Conservation (phyloP, 2,329 filamentous ascomycete genomes). For the Beauveria australis region DNA sequence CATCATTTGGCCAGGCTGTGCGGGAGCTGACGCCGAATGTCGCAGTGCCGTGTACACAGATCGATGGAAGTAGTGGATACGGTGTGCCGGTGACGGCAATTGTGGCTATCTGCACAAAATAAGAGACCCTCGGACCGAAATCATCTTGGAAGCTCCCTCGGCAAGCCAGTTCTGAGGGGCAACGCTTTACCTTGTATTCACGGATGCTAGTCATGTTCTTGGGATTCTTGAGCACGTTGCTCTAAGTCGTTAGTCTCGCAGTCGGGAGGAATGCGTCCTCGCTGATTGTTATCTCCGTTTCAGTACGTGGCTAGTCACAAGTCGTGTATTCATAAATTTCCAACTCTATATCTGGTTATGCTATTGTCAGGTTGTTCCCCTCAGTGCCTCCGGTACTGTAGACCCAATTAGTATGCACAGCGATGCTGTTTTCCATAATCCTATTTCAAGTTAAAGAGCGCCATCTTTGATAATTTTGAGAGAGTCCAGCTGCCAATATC, state of each 20-base stretch:
- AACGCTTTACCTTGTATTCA: too few species aligned
- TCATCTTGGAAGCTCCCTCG: too few species aligned
- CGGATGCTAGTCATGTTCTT: too few species aligned
- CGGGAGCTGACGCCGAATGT: not conserved
- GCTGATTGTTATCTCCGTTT: too few species aligned
- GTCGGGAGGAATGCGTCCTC: too few species aligned
- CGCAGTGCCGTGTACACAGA: not conserved
- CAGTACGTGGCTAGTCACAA: not conserved
- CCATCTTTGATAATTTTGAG: conserved; percentile 9
- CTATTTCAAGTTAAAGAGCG: not conserved
- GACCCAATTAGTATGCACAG: not conserved
- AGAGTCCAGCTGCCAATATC: conserved; percentile 12
- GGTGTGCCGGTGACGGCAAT: not conserved
- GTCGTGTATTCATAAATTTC: not conserved
- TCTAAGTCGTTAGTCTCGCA: too few species aligned
- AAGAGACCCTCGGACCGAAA: not conserved
- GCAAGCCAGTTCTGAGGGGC: too few species aligned
- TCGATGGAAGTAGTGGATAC: not conserved
- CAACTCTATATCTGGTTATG: not conserved
- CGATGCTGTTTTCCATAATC: not conserved
- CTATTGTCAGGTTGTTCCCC: not conserved
- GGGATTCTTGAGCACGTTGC: too few species aligned
- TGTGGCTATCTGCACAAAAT: not conserved
- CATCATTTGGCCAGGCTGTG: not conserved
- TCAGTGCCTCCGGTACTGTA: not conserved